Base-by-base conservation (phyloP, 1,284 basidiomycete species). In the Apiotrichum akiyoshidainum region DNA sequence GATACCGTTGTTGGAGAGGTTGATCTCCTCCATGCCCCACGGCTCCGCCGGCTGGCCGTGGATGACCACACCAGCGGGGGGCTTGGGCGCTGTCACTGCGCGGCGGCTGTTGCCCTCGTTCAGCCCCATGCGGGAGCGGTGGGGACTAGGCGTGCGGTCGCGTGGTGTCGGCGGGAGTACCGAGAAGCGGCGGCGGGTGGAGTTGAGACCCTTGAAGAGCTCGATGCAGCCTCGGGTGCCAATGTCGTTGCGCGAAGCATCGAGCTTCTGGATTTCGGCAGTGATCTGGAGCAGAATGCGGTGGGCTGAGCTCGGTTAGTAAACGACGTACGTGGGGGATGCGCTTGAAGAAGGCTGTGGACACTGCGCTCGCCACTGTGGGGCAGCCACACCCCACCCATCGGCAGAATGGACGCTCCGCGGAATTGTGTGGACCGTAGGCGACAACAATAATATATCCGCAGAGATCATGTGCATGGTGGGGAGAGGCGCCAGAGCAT, bases 1-100 rank as follows among this genome's bases (percentile, higher is more conserved):
- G 17, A 63, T 54, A 7, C 17, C 17, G 52, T 73, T 74, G 21
- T 54, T 55, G 4, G 66, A 70, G 35, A 76, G 61, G 54, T 72
- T 75, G 54, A 76, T 60, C 58, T 72, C 68, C 16, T 35, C 63
- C 60, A 76, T 51, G 31, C 73, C 72, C 74, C 74, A 76, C 9
- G 54, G 44, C 26, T 48, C 44, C n/a, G 17, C 33, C 21, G 44
- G 46, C n/a, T 33, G 40, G 35, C 40, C 17, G 26, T 31, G 4
- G 7, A 12, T 17, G 45, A 13, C 13, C 26, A 7, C 14, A 19
- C 21, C 44, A 12, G 44, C 26, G 19, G 22, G 14, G 11, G 22
- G 16, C 45, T 8, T 14, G 14, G 14, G 17, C 17, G 40, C 19
- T n/a, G 19, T 6, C 35, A 12, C 40, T 13, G 21, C 22, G 19